Evolutionary conservation across 257 asterid species (phyloP).

Genomic region (Solanum pinnatisectum): DNA sequence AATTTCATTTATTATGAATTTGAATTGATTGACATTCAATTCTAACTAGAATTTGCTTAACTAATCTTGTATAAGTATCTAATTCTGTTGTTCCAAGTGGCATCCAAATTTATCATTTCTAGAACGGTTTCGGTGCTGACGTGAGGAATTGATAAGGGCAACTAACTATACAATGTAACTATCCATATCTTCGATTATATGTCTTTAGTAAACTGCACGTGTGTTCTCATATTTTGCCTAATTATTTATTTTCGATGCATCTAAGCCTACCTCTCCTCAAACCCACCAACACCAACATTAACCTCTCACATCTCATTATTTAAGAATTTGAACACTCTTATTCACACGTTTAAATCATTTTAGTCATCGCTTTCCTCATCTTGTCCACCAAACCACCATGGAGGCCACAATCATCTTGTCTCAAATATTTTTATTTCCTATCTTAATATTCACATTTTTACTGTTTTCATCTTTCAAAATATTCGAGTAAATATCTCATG

Average conservation of each 20-base stretch:
- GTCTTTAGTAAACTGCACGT: fast-evolving
- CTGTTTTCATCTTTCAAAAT: too few relatives aligned
- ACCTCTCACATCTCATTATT: not conserved
- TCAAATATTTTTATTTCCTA: too few relatives aligned
- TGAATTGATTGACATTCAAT: not conserved
- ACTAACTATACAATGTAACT: not conserved
- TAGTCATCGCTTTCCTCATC: too few relatives aligned
- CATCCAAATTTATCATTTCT: not conserved
- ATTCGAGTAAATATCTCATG: too few relatives aligned
- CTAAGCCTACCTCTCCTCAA: not conserved
- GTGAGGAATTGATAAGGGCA: not conserved
- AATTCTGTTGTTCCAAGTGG: not conserved
- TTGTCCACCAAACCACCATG: too few relatives aligned
- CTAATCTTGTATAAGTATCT: not conserved
- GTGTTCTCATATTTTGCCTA: too few relatives aligned
- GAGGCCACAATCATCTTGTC: too few relatives aligned
- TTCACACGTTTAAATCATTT: too few relatives aligned
- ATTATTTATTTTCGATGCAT: not conserved
- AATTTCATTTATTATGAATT: not conserved
- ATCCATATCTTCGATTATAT: not conserved
- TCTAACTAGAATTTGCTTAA: not conserved
- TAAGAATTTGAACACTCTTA: too few relatives aligned
- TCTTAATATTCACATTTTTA: too few relatives aligned
- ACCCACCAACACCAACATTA: too few relatives aligned
- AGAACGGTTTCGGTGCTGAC: not conserved